A percentile compares a stretch with the other conserved stretches of the same genome.
These are phyloP conservation scores for Rubia occidens DNA, from an alignment of 305 asterid species.

Conservation along the genomic window DNA sequence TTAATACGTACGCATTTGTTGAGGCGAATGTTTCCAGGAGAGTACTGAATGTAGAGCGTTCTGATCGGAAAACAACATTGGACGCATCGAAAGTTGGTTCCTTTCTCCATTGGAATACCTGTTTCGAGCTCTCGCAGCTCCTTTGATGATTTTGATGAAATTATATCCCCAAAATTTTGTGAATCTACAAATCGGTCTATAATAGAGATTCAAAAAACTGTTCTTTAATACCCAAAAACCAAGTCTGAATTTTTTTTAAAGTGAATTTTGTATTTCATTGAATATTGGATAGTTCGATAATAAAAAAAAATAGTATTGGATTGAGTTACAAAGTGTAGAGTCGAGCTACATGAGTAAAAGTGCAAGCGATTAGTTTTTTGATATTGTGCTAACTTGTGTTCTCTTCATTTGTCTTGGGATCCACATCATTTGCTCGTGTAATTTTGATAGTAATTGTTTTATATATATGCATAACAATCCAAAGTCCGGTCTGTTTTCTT, in stretches of 20 bases:
- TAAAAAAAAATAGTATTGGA: no score
- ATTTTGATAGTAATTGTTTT: no score
- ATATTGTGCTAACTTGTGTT: no score
- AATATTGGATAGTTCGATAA: no score
- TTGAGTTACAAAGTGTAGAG: no score
- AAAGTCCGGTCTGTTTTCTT: no score
- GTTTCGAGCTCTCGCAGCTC: neutral
- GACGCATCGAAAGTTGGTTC: slow-evolving; percentile 41
- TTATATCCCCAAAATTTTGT: neutral
- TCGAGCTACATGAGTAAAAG: no score
- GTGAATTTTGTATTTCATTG: no score
- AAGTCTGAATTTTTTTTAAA: neutral
- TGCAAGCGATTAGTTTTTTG: no score
- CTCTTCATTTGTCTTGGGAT: no score
- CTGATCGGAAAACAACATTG: slow-evolving; percentile 57
- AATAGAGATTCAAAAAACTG: neutral
- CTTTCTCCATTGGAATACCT: slow-evolving; percentile 9
- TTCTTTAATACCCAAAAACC: neutral
- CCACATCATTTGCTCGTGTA: no score
- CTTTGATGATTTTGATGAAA: neutral
- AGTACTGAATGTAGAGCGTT: slow-evolving; percentile 71
- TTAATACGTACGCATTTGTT: slow-evolving; percentile 54
- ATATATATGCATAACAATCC: no score
- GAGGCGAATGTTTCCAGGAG: slow-evolving; percentile 93
- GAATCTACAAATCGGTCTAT: neutral